Conservation (phyloP, 2,329 filamentous ascomycete species). For the Lecanicillium sp. region DNA sequence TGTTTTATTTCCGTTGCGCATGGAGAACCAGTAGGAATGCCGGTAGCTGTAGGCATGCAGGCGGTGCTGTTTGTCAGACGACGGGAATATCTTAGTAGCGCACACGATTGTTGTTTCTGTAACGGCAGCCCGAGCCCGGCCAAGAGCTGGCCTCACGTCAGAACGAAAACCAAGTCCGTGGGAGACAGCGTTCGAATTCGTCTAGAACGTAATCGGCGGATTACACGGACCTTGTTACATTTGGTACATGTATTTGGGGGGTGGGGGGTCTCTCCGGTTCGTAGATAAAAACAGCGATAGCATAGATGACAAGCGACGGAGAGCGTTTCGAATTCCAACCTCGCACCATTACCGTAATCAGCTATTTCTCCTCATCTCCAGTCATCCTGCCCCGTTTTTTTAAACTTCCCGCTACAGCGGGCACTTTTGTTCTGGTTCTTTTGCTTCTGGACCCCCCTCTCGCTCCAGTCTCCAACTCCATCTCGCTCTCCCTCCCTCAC, state of each 20-base stretch:
- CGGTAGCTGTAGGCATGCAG: no score
- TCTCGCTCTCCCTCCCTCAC: no score
- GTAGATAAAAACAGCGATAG: no score
- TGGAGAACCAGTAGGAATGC: no score
- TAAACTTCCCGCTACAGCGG: neutral
- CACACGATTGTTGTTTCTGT: no score
- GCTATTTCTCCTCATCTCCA: neutral
- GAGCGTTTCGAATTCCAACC: neutral
- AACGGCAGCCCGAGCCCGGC: no score
- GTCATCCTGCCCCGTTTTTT: neutral
- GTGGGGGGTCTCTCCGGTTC: no score
- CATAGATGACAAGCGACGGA: no score
- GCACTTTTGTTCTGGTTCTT: neutral
- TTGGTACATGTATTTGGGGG: neutral
- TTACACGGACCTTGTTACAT: neutral
- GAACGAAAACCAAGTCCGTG: conserved; percentile 4
- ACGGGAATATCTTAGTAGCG: no score
- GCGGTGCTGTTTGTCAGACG: no score
- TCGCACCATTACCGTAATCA: neutral
- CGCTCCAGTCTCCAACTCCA: no score
- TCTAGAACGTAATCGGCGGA: neutral
- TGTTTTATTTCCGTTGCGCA: no score
- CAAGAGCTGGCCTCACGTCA: conserved; percentile 7
- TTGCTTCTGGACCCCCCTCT: neutral
- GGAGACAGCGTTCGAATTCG: neutral